Base-by-base conservation (phyloP, 257 asterid species). In the Thymus mandschuricus region DNA sequence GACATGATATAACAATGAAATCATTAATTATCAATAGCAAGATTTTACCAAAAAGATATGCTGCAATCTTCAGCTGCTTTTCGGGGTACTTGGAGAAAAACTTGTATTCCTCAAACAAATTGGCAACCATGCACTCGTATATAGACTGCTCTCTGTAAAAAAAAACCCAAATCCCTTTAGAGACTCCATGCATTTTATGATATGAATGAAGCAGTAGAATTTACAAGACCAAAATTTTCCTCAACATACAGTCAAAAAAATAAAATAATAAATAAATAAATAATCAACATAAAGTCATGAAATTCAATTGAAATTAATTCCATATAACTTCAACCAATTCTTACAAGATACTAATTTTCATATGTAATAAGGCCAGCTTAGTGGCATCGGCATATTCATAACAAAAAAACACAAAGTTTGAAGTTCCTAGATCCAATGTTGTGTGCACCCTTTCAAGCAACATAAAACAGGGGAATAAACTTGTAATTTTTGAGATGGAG, bases 1-100 rank as follows among this genome's bases (percentile, higher is more conserved):
- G 45, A 64, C 60, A 56, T 13, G 64, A 57, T 50, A 50, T 43
- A 65, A 52, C 50, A 62, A 55, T 30, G 59, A 65, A 65, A 33
- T 27, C 50, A 70, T 35, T 31, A 52, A 62, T 48, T 60, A 68
- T 4, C 52, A 31, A 50, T 65, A 71, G 60, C 66, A 81, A 41
- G 72, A 80, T 59, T 96, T 86, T 78, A 93, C 97, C 98, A 69
- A 88, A 88, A 40, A 93, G 88, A 82, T 81, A 75, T 38, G 97
- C 96, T 41, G 98, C 96, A 72, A 88, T 82, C 78, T 72, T 86
- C 78, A 93, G 88, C 87, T 93, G 96, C 81, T 81, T 83, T n/a
- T 90, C 96, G 72, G 98, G 98, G 76, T 88, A 93, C 77, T 88
- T 90, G 75, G 88, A 73, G 79, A 93, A 86, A 76, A 88, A 93